Evolutionary conservation across 768 basidiomycete genomes (phyloP).

Genomic region (Pisolithus marmoratus): DNA sequence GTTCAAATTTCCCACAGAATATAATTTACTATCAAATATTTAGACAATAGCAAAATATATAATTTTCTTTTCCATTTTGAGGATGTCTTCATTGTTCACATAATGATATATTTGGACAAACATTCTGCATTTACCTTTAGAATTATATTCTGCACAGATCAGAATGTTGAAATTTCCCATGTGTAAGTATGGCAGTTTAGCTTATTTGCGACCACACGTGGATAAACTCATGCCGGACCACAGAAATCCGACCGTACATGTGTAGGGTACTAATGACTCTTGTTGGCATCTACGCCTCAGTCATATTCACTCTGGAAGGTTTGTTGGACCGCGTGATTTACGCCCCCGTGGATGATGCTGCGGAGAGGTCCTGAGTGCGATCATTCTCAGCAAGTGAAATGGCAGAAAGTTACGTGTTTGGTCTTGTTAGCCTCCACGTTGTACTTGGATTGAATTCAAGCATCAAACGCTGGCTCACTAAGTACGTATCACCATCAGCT

Average conservation of each 20-base stretch:
- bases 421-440: not conserved
- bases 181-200: conserved; percentile 55
- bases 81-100: too few species aligned
- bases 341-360: conserved; percentile 75
- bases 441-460: conserved; percentile 79
- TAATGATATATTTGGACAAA: too few species aligned
- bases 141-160: too few species aligned
- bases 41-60: too few species aligned
- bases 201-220: not conserved
- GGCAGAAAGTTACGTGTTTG: conserved; percentile 83
- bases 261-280: conserved; percentile 83
- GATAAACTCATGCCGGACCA: conserved; percentile 1
- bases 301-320: conserved; percentile 65
- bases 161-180: conserved; percentile 82
- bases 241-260: conserved; percentile 94
- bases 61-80: too few species aligned
- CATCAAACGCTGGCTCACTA: conserved; percentile 93
- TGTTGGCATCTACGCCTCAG: conserved; percentile 88
- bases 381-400: conserved; percentile 86
- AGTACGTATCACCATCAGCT: conserved; percentile 72
- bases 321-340: conserved; percentile 80
- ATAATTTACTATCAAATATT: too few species aligned
- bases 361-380: conserved; percentile 73
- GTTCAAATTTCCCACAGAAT: too few species aligned
- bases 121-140: too few species aligned